Evolutionary conservation across 177 flowering plant species (phyloP).

Genomic region (Tripterygium wilfordii): DNA sequence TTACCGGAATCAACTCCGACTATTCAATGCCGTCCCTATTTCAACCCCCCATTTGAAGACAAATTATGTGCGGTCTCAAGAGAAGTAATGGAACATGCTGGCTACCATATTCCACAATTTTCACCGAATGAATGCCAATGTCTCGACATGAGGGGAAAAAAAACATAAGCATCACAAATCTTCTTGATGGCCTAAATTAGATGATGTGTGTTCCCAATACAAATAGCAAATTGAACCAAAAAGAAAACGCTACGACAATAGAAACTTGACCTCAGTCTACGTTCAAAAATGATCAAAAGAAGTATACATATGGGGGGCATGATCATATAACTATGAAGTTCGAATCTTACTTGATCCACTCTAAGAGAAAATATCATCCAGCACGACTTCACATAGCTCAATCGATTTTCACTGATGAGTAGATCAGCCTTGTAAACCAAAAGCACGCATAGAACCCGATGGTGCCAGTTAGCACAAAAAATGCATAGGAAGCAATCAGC

Average conservation of each 20-base stretch:
- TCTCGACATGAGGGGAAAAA: too few species aligned
- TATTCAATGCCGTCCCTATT: too few species aligned
- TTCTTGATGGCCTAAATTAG: too few species aligned
- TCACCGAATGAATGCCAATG: too few species aligned
- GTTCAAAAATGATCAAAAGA: constrained; percentile 15
- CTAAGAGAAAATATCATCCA: not conserved
- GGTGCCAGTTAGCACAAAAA: constrained; percentile 61
- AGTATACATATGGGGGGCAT: constrained; percentile 13
- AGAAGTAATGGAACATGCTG: too few species aligned
- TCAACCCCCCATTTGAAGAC: too few species aligned
- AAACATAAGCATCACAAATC: too few species aligned
- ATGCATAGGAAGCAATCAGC: constrained; percentile 58
- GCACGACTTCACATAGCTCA: constrained; percentile 2
- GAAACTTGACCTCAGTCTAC: not conserved
- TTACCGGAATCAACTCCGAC: too few species aligned
- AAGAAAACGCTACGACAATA: constrained; percentile 1
- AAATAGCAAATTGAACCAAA: not conserved
- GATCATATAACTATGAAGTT: constrained; percentile 5
- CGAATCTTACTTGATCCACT: constrained; percentile 14
- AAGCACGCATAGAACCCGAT: constrained; percentile 56
- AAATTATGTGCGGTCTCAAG: too few species aligned
- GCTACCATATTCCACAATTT: too few species aligned
- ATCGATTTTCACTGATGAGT: constrained; percentile 56
- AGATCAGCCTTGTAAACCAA: constrained; percentile 58
- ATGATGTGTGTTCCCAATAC: too few species aligned